A percentile compares a stretch with the other conserved stretches of the same genome.
These are phyloP conservation scores for Seiridium unicorne DNA, from an alignment of 2,329 filamentous ascomycete species.

Conservation along the genomic window DNA sequence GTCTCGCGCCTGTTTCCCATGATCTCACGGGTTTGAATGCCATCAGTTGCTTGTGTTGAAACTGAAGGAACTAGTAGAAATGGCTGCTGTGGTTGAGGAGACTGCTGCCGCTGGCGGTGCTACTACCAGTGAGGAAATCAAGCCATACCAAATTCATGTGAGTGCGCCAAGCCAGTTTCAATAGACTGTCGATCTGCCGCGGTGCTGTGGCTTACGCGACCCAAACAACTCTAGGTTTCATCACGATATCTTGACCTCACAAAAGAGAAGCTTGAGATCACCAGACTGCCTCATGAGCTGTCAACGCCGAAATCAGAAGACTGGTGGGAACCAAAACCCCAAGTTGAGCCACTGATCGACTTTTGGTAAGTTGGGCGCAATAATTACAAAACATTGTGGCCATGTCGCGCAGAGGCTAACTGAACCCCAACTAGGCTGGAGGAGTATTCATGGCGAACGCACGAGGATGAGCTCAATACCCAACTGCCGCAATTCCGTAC, in stretches of 20 bases:
- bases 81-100: conserved; percentile 25
- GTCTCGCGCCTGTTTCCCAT: not conserved
- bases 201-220: conserved; percentile 24
- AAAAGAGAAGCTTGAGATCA: conserved; percentile 64
- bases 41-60: conserved; percentile 7
- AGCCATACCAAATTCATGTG: conserved; percentile 57
- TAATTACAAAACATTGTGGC: not conserved
- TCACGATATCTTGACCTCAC: conserved; percentile 67
- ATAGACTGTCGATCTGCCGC: conserved; percentile 8
- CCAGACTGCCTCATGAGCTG: conserved; percentile 60
- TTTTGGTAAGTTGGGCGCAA: conserved; percentile 49
- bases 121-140: conserved; percentile 37
- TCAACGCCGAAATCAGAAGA: conserved; percentile 43
- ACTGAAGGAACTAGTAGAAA: conserved; percentile 4
- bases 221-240: conserved; percentile 50
- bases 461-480: conserved; percentile 57
- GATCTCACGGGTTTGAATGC: no score
- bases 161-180: conserved; percentile 24
- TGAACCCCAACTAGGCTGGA: conserved; percentile 52
- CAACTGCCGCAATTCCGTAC: conserved; percentile 65
- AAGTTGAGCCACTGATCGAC: conserved; percentile 64
- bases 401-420: not conserved
- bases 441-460: conserved; percentile 61
- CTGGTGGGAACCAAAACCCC: conserved; percentile 60
- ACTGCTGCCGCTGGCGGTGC: conserved; percentile 1